Conservation (phyloP, 495 filamentous ascomycete species). For the Acidomyces sp. region DNA sequence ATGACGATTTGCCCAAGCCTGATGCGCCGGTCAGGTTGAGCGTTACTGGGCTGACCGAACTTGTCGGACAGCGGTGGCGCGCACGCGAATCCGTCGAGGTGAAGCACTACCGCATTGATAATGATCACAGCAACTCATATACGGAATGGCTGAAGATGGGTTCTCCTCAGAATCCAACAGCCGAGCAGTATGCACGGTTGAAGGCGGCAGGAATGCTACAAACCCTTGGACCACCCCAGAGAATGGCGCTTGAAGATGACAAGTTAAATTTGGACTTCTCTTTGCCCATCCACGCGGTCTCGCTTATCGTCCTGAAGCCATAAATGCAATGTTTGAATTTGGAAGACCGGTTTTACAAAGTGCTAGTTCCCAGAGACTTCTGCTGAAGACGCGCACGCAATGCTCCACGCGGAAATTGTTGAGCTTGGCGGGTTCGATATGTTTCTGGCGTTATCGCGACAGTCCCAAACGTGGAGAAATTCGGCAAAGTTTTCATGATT, state of each 20-base stretch:
- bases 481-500: too few relatives aligned
- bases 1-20: conserved; percentile 15
- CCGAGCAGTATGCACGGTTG: conserved; percentile 11
- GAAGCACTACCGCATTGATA: conserved; percentile 17
- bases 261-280: conserved; percentile 6
- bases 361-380: too few relatives aligned
- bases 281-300: conserved; percentile 15
- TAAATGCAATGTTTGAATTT: too few relatives aligned
- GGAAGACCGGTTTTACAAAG: too few relatives aligned
- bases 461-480: too few relatives aligned
- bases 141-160: conserved; percentile 16
- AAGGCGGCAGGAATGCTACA: conserved; percentile 16
- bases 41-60: conserved; percentile 1
- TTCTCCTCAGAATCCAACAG: conserved; percentile 10
- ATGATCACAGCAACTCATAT: conserved; percentile 15
- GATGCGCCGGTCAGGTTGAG: conserved; percentile 11
- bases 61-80: background rate
- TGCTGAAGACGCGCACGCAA: too few relatives aligned
- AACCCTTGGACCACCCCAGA: conserved; percentile 4
- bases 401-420: too few relatives aligned
- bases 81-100: conserved; percentile 2
- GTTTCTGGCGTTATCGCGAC: too few relatives aligned
- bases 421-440: too few relatives aligned
- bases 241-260: conserved; percentile 7
- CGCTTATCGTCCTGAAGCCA: conserved; percentile 12